Evolutionary conservation across 352 stramenopile genomes (phyloP), one percentile per base, ranked within the genome.

Genomic region (Globisporangium splendens): DNA sequence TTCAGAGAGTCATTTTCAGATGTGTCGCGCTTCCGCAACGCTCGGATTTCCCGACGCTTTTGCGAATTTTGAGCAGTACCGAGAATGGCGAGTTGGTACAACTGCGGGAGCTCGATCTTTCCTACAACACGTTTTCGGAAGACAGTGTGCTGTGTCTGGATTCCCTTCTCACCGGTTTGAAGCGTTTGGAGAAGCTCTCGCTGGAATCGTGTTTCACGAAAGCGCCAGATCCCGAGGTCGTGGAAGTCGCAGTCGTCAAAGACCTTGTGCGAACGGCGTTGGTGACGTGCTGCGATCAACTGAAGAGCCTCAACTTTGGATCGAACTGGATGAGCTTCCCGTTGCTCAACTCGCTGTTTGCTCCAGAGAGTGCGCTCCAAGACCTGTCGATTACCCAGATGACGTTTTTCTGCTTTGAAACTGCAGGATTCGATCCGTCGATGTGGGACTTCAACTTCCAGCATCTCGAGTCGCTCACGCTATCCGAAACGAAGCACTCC

Each of bases 181-280:
- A 43, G 41, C 46, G 51, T 2, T 63, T 90, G 10, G 59, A 78
- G 54, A 55, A 58, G 28, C 68, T 88, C 1, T 84, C 68, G 20
- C 66, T 90, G 48, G 70, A 78, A 49, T 87, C 74, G 31, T 90
- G 80, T 46, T 88, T 88, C 54, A 66, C 66, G 13, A 77, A 77
- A 61, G 68, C 68, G n/a, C 68, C 68, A 0, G 68, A 76, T 44
- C 65, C 68, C 12, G 58, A 56, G n/a, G 59, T 73, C n/a, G 65
- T 72, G 11, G 62, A 71, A 52, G 69, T 71, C 44, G 69, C 66
- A 6, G 69, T 77, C 31, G 69, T 74, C 41, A 73, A 77, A 20
- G 65, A 77, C 18, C 58, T 77, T 18, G 64, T 87, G 50, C 60
- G 65, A n/a, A 48, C 51, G 20, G 65, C 73, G 13, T 65, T 88